Evolutionary conservation across 1,284 basidiomycete genomes (phyloP).

Genomic region (Cutaneotrichosporon curvatum): DNA sequence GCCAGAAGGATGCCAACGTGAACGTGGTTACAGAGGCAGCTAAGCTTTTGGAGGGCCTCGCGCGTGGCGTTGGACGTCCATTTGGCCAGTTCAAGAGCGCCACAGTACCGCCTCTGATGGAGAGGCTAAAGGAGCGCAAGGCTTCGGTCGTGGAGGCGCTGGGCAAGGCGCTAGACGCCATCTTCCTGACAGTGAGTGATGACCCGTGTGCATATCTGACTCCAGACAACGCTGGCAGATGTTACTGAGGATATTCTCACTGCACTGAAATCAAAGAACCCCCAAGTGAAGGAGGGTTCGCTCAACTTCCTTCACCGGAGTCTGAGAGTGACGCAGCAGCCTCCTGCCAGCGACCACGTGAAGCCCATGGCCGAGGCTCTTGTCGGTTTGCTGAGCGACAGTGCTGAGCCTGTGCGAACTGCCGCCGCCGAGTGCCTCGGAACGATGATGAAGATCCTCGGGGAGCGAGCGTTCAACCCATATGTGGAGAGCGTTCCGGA

Average conservation of each 20-base stretch:
- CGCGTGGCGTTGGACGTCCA: conserved; percentile 66
- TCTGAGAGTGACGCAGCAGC: conserved; percentile 58
- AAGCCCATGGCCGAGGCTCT: conserved; percentile 78
- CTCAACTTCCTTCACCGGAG: conserved; percentile 81
- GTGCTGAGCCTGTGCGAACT: conserved; percentile 81
- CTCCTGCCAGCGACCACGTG: conserved; percentile 64
- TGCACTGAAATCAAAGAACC: conserved; percentile 83
- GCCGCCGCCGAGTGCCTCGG: conserved; percentile 84
- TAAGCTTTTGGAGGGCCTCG: conserved; percentile 75
- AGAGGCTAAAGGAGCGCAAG: conserved; percentile 93
- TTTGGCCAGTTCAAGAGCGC: conserved; percentile 72
- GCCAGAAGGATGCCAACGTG: conserved; percentile 88
- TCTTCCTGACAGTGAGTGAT: conserved; percentile 68
- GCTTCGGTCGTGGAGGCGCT: conserved; percentile 82
- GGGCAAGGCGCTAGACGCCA: conserved; percentile 77
- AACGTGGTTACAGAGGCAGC: conserved; percentile 90
- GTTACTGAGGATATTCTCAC: conserved; percentile 76
- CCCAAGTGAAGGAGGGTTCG: conserved; percentile 91
- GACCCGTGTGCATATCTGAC: conserved; percentile 8
- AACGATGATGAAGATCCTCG: conserved; percentile 93
- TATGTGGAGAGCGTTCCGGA: conserved; percentile 82
- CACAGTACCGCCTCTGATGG: conserved; percentile 73
- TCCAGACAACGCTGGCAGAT: conserved; percentile 69
- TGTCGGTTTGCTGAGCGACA: conserved; percentile 72
- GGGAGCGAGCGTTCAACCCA: conserved; percentile 83